Base-by-base conservation (phyloP, 768 basidiomycete genomes). In the Tricholoma sp. region DNA sequence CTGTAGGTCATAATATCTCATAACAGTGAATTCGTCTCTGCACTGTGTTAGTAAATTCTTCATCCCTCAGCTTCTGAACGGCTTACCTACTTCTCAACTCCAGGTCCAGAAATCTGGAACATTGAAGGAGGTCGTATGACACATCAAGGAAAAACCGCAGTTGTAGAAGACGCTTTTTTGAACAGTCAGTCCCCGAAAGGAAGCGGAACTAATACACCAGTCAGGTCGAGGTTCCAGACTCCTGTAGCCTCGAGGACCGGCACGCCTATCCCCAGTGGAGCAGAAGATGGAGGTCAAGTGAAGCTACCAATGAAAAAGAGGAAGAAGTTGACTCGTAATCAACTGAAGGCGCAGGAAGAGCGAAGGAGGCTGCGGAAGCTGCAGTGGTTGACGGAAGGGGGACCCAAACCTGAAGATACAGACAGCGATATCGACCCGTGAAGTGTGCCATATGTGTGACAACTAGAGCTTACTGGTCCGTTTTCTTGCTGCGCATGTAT, bases 71-170 rank as follows among this genome's bases (percentile, higher is more conserved):
- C 24, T 49, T 42, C 9, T 50, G 39, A 44, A 60, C 10, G 12
- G 6, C 41, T 29, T 55, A 34, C 51, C 54, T 54, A 57, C 52
- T 34, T 24, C 52, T 63, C 63, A 48, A 42, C 55, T 45, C 50
- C 55, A 90, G 90, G 89, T 66, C 86, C 90, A 47, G 94, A 98
- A 73, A 94, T 95, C 61, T 98, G 96, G 95, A 81, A 95, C 66
- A 84, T 98, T 64, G 92, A 95, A 50, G 84, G 71, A 50, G 95
- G 95, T 10, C 81, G 81, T 29, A 79, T 98, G 74, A 86, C 86
- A 33, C 90, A 90, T 62, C 86, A 93, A 76, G 95, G 95, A 65
- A 98, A 97, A 72, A 75, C 80, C 3, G 85, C 91, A 12, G 77
- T 94, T 45, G 78, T 94, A 44, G 95, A 98, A 64, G 94, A 95